Evolutionary conservation across 2,329 filamentous ascomycete genomes (phyloP).

Genomic region (Falciphora oryzae): DNA sequence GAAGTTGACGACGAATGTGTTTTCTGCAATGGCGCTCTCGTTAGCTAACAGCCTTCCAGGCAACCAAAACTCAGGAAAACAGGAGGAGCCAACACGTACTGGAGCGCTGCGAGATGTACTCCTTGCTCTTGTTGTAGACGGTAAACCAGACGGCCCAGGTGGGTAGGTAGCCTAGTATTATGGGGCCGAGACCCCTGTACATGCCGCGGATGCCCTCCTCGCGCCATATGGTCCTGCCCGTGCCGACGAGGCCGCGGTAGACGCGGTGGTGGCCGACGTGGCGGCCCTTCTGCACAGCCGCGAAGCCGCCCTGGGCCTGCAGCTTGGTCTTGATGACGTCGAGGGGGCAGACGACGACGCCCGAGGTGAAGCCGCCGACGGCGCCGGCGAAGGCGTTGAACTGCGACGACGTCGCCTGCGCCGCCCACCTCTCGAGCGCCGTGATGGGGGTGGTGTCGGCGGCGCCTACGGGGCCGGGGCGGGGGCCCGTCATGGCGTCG

Average conservation of each 20-base stretch:
- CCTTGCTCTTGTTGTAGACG: slow-evolving; percentile 87
- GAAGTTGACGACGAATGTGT: slow-evolving; percentile 72
- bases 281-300: slow-evolving; percentile 41
- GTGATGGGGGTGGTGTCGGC: slow-evolving; percentile 25
- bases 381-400: slow-evolving; percentile 86
- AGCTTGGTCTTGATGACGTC: slow-evolving; percentile 99
- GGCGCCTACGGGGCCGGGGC: slow-evolving; percentile 10
- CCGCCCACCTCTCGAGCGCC: slow-evolving; percentile 49
- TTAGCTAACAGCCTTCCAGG: not conserved
- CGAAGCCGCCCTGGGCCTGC: slow-evolving; percentile 87
- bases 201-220: slow-evolving; percentile 86
- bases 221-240: slow-evolving; percentile 75
- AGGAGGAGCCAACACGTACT: slow-evolving; percentile 38
- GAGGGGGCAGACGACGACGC: slow-evolving; percentile 90
- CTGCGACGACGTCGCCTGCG: slow-evolving; percentile 51
- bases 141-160: slow-evolving; percentile 99
- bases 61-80: not conserved
- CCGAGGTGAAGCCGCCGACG: slow-evolving; percentile 84
- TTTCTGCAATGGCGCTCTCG: slow-evolving; percentile 44
- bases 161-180: slow-evolving; percentile 90
- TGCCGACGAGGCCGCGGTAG: slow-evolving; percentile 84
- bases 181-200: slow-evolving; percentile 89
- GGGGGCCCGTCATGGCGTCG: slow-evolving; percentile 21
- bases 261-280: slow-evolving; percentile 50
- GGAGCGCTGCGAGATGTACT: slow-evolving; percentile 60